Evolutionary conservation across 2,329 filamentous ascomycete genomes (phyloP).

Genomic region (Zasmidium citrigriseum): DNA sequence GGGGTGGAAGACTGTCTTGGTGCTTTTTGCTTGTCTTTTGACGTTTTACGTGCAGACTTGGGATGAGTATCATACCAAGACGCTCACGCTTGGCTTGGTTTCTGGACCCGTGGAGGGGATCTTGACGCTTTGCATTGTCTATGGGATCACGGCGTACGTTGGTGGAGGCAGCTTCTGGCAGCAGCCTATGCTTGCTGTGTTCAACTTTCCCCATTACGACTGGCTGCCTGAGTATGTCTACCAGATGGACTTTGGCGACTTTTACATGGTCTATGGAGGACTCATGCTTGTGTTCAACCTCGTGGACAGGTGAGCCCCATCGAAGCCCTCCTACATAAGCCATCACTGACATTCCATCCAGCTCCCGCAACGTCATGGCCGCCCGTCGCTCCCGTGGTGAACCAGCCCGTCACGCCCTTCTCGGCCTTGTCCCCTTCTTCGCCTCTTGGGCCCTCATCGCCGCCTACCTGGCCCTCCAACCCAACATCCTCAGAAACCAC

Average conservation of each 20-base stretch:
- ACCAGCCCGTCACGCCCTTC: slow-evolving; percentile 70
- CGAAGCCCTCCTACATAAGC: not conserved
- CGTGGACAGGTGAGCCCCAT: slow-evolving; percentile 57
- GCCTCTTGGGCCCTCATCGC: slow-evolving; percentile 74
- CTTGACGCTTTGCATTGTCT: slow-evolving; percentile 78
- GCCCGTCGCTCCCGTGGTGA: slow-evolving; percentile 75
- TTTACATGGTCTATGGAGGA: slow-evolving; percentile 86
- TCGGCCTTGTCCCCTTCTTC: slow-evolving; percentile 82
- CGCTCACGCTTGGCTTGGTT: slow-evolving; percentile 85
- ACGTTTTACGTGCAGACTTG: slow-evolving; percentile 99
- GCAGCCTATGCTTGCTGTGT: slow-evolving; percentile 70
- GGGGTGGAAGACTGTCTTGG: slow-evolving; percentile 82
- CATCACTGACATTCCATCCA: slow-evolving; percentile 33
- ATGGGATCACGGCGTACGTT: slow-evolving; percentile 77
- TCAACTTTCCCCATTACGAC: slow-evolving; percentile 65
- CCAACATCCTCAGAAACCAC: slow-evolving; percentile 77
- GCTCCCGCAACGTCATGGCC: slow-evolving; percentile 78
- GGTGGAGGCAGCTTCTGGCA: slow-evolving; percentile 92
- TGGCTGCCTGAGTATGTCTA: slow-evolving; percentile 73
- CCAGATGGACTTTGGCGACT: slow-evolving; percentile 82
- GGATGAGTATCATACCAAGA: slow-evolving; percentile 99
- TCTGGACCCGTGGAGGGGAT: slow-evolving; percentile 96
- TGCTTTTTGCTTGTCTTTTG: slow-evolving; percentile 78
- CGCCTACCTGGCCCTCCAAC: slow-evolving; percentile 81
- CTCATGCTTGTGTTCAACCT: slow-evolving; percentile 85